Conservation (phyloP, 768 basidiomycete genomes). For the Suillus spraguei region DNA sequence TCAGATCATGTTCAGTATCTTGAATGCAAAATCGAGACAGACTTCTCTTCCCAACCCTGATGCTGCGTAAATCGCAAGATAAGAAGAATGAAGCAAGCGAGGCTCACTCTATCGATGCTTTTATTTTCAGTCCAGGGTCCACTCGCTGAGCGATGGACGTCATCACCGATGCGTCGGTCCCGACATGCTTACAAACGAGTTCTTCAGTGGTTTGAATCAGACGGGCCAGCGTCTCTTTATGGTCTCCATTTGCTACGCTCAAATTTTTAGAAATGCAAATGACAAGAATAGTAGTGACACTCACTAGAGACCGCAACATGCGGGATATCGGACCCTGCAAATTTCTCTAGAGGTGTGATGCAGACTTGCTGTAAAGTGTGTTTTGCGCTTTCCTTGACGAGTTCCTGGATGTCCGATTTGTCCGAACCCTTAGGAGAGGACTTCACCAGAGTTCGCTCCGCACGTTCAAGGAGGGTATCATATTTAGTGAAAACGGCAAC, state of each 20-base stretch:
- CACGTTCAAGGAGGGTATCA: background rate
- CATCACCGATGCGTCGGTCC: background rate
- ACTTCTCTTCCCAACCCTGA: conserved; percentile 12
- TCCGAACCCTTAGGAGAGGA: background rate
- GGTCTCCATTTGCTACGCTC: background rate
- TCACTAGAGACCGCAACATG: conserved; percentile 3
- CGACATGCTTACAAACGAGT: background rate
- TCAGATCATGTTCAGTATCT: background rate
- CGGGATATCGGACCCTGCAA: background rate
- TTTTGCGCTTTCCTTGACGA: too few species aligned
- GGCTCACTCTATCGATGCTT: background rate
- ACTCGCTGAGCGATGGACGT: background rate
- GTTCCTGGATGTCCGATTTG: too few species aligned
- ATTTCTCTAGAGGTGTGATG: background rate
- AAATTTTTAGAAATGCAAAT: background rate
- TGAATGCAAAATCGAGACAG: conserved; percentile 9
- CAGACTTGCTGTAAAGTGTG: background rate
- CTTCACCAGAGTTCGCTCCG: conserved; percentile 35
- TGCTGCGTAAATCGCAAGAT: background rate
- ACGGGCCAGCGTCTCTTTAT: background rate
- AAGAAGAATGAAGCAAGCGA: background rate
- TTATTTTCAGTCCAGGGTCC: background rate
- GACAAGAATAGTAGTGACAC: background rate
- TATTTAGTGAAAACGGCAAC: conserved; percentile 10
- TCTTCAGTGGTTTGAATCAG: background rate